Conservation (phyloP, 257 asterid species). For the Solanum bulbocastanum region DNA sequence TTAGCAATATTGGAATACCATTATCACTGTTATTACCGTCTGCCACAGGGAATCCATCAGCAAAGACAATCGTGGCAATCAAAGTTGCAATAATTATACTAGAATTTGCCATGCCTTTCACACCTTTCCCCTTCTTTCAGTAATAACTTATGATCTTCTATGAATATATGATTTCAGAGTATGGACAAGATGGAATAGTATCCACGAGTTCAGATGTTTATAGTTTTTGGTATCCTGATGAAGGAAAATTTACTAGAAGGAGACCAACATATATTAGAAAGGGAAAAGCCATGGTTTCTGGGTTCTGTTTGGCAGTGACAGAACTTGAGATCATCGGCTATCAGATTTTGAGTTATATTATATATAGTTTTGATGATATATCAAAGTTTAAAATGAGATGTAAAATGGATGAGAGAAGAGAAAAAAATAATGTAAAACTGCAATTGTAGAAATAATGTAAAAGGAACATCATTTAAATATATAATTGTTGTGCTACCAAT, state of each 20-base stretch:
- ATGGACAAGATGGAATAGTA: background rate
- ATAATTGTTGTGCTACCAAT: background rate
- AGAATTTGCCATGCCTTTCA: constrained; percentile 25
- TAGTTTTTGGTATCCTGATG: background rate
- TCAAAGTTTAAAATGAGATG: background rate
- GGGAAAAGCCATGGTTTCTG: too few relatives aligned
- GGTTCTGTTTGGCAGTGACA: too few relatives aligned
- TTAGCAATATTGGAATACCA: constrained; percentile 15
- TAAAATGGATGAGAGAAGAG: background rate
- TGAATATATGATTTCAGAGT: background rate
- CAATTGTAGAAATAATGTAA: background rate
- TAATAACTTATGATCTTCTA: constrained; percentile 9
- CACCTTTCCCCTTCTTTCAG: constrained; percentile 20
- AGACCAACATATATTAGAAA: too few relatives aligned
- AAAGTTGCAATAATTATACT: constrained; percentile 26
- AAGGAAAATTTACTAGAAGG: background rate
- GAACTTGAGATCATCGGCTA: too few relatives aligned
- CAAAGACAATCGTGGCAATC: constrained; percentile 23
- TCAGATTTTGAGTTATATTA: too few relatives aligned
- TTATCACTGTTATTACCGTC: constrained; percentile 13
- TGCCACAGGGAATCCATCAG: constrained; percentile 22
- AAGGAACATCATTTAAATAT: background rate
- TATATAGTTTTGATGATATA: background rate
- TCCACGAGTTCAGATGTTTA: background rate
- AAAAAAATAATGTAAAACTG: background rate